Base-by-base conservation (phyloP, 345 rosid genomes). In the Chamaenerion angustifolium region DNA sequence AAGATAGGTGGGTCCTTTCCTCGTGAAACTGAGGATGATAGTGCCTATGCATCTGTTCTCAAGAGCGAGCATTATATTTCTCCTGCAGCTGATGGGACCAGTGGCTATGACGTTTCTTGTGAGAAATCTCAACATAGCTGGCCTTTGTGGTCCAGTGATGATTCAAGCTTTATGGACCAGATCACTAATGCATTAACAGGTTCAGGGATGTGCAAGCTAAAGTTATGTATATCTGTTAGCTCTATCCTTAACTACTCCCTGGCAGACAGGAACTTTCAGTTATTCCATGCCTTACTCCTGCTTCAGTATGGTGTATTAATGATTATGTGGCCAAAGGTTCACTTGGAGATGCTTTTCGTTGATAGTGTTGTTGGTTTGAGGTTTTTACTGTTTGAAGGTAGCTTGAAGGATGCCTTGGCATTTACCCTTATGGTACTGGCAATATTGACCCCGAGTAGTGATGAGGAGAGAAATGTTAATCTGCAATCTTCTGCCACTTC, bases 261-360 rank as follows among this genome's bases (percentile, higher is more conserved):
- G 51, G 69, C 65, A 55, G 60, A 49, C 11, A 75, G 71, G 59
- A 58, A 61, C 59, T 48, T 57, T 44, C 63, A 70, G 79, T 65
- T 82, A 59, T 43, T 70, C 58, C 78, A 61, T 62, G 57, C 69
- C 27, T 31, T 31, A 31, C 8, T 31, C 37, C 71, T 80, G 61
- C 81, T 72, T 66, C 80, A 63, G 52, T 51, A 62, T 69, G 96
- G 98, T 68, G 64, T 45, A 19, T 51, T 87, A 58, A 71, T 60
- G 56, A 52, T 58, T 46, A 43, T 57, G 40, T 77, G 89, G 95
- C 96, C 96, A 59, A 71, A 66, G 63, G 79, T 84, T 60, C 68
- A 79, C 54, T 69, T 92, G 78, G 96, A 92, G 80, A 78, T 87
- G 75, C 80, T 83, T 69, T 78, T 92, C 68, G 68, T 87, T 9